phyloP scores from a whole-genome alignment of 164 flowering plant species.

The Tetracentron sinense region DNA sequence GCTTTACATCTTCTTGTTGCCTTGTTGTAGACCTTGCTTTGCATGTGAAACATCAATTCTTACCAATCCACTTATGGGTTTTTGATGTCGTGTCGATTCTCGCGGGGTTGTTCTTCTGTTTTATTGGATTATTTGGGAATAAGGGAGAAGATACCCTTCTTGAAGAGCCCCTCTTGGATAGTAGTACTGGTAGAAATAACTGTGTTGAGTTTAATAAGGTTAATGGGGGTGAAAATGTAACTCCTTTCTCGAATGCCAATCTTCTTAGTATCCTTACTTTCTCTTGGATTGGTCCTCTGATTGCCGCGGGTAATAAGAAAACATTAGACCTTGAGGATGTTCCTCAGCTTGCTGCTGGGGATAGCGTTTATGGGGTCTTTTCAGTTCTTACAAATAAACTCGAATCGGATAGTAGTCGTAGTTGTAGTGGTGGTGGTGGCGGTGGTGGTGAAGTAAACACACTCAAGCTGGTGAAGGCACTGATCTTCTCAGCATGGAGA shows the following conservation, averaged over 20 bases:
- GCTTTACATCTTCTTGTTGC: slow-evolving; percentile 17
- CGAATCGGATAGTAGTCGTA: slow-evolving; percentile 14
- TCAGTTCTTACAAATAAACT: slow-evolving; percentile 24
- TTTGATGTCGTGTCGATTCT: slow-evolving; percentile 20
- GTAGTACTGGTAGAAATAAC: not conserved
- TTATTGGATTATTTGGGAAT: slow-evolving; percentile 19
- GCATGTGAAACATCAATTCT: not conserved
- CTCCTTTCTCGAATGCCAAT: slow-evolving; percentile 34
- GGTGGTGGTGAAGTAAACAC: slow-evolving; percentile 29
- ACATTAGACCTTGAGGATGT: slow-evolving; percentile 43
- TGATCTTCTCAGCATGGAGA: slow-evolving; percentile 39
- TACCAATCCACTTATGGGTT: slow-evolving; percentile 20
- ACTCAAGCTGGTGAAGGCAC: slow-evolving; percentile 39
- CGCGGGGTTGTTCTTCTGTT: slow-evolving; percentile 19
- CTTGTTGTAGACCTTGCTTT: slow-evolving; percentile 21
- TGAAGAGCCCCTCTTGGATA: slow-evolving; percentile 28
- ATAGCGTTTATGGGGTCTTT: slow-evolving; percentile 29
- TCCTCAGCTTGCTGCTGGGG: slow-evolving; percentile 30
- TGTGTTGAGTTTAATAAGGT: slow-evolving; percentile 5
- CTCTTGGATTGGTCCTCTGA: slow-evolving; percentile 42
- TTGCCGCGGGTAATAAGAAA: slow-evolving; percentile 34
- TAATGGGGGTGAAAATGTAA: slow-evolving; percentile 6
- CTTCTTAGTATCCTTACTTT: slow-evolving; percentile 35
- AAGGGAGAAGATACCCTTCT: slow-evolving; percentile 12
- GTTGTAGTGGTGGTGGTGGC: too few relatives aligned